Conservation (phyloP, 257 asterid genomes). For the Avicennia marina region DNA sequence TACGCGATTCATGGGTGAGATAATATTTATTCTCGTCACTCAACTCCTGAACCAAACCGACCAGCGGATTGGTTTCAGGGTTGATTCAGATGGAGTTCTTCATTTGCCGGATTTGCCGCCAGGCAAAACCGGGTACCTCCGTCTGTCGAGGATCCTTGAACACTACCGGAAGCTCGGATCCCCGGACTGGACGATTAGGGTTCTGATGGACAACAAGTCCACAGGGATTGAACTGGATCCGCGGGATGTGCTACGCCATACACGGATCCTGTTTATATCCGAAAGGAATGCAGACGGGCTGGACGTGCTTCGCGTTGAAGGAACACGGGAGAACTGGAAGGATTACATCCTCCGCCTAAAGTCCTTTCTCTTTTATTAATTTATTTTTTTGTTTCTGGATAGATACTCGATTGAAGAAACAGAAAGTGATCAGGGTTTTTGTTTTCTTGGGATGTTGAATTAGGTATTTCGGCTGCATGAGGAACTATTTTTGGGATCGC, state of each 20-base stretch:
- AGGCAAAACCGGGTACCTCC: background rate
- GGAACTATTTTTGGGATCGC: background rate
- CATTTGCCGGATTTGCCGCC: background rate
- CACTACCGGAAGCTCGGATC: too few relatives aligned
- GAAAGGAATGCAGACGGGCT: background rate
- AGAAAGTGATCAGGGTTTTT: too few relatives aligned
- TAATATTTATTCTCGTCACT: background rate
- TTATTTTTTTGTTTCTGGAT: background rate
- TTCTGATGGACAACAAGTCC: background rate
- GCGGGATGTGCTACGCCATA: background rate
- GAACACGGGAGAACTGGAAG: background rate
- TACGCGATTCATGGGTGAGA: background rate
- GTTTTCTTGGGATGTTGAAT: background rate
- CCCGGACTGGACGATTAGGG: background rate
- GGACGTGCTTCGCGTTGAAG: background rate
- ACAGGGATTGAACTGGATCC: constrained; percentile 3
- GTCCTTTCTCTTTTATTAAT: background rate
- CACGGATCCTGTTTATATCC: background rate
- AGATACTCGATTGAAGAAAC: too few relatives aligned
- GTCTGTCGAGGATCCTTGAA: background rate
- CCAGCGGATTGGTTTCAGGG: background rate
- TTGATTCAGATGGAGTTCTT: background rate
- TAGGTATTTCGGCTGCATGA: constrained; percentile 19
- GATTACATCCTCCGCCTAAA: background rate
- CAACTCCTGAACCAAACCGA: background rate